Evolutionary conservation across 176 grass and related monocot species (phyloP).

Genomic region (Aechmea fasciata): DNA sequence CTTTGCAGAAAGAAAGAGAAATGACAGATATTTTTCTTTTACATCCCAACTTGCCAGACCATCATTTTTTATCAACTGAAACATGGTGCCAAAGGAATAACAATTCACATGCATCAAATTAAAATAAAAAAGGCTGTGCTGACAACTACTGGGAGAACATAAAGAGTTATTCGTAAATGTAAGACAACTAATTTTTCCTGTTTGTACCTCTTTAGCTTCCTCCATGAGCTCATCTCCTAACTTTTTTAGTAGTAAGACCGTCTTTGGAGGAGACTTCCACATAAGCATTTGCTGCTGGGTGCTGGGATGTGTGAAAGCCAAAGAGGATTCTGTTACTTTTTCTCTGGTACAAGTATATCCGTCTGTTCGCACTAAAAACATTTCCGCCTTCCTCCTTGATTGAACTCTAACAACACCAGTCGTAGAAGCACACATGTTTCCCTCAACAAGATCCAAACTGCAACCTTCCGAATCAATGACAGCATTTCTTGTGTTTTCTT

Average conservation of each 20-base stretch:
- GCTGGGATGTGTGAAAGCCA: slow-evolving; percentile 91
- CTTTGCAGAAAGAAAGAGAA: slow-evolving; percentile 1
- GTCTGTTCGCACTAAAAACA: slow-evolving; percentile 94
- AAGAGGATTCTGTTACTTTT: slow-evolving; percentile 94
- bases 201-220: slow-evolving; percentile 87
- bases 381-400: slow-evolving; percentile 93
- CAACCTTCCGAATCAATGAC: slow-evolving; percentile 24
- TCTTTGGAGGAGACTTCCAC: slow-evolving; percentile 99
- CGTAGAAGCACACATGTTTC: slow-evolving; percentile 66
- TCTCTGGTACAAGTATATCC: slow-evolving; percentile 96
- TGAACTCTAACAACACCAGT: slow-evolving; percentile 92
- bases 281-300: slow-evolving; percentile 99
- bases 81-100: too few species aligned
- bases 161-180: background rate
- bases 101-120: too few species aligned
- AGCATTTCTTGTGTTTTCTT: slow-evolving; percentile 32
- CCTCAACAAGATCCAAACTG: slow-evolving; percentile 37
- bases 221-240: slow-evolving; percentile 93
- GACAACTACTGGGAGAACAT: background rate
- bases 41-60: too few species aligned
- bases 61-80: too few species aligned
- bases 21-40: background rate
- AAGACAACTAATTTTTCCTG: background rate
- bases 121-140: too few species aligned
- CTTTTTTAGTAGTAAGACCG: slow-evolving; percentile 84